Base-by-base conservation (phyloP, 2,329 filamentous ascomycete genomes). In the Pyrenophora seminiperda region DNA sequence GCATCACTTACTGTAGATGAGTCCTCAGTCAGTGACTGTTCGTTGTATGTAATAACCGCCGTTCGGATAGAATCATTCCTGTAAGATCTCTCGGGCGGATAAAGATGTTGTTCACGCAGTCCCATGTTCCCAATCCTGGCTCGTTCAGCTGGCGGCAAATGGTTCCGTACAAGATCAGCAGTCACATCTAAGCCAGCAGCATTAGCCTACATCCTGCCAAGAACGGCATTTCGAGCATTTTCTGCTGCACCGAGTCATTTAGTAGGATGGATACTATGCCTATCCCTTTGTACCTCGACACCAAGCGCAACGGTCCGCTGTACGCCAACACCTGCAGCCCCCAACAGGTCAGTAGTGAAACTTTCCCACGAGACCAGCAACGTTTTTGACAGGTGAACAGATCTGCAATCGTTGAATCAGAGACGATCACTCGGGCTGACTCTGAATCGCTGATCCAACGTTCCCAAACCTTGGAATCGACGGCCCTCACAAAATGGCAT, bases 401-500 rank as follows among this genome's bases (percentile, higher is more conserved):
- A 56, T 54, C 56, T 46, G 41, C 44, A 46, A 27, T 15, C 34
- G 48, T 34, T 22, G 48, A 31, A 33, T 51, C 20, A 40, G 38
- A 22, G 41, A 41, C 50, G 39, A 61, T 53, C 13, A 14, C 22
- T 41, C 31, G 42, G 47, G 40, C 24, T 27, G 22, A 47, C 36
- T 37, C 47, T 29, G 37, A 32, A 19, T 27, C 41, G 20, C 38
- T 34, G 30, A 30, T 30, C 33, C 32, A 34, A n/a, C n/a, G n/a
- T n/a, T n/a, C n/a, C n/a, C n/a, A n/a, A n/a, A n/a, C n/a, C n/a
- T n/a, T n/a, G n/a, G n/a, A 29, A 41, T 41, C 36, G 53, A 53
- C 41, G 41, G n/a, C 22, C 44, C 33, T 24, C 17, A 20, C 39
- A 55, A n/a, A 37, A 62, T 61, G 56, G 40, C 49, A 15, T 57